A percentile compares a stretch with the other conserved stretches of the same genome.
phyloP scores from a whole-genome alignment of 75 land plant genomes.

The Cunninghamia lanceolata region DNA sequence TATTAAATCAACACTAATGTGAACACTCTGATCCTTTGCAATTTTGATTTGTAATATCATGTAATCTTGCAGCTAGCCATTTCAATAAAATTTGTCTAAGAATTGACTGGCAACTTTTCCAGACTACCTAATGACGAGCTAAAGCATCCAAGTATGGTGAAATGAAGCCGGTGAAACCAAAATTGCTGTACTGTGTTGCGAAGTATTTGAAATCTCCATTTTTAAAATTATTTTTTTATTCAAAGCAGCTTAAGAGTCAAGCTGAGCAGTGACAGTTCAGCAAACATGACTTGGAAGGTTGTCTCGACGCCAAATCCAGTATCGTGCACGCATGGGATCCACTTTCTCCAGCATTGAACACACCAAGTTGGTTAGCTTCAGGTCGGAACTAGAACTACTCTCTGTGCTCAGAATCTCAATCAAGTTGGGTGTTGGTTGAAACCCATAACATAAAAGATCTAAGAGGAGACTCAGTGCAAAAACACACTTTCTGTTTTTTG shows the following conservation, averaged over 20 bases:
- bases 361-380: slow-evolving; percentile 36
- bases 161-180: background rate
- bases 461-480: slow-evolving; percentile 78
- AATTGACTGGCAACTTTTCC: background rate
- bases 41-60: background rate
- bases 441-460: slow-evolving; percentile 75
- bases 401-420: slow-evolving; percentile 23
- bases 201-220: background rate
- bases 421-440: slow-evolving; percentile 42
- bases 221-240: background rate
- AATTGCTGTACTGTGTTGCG: background rate
- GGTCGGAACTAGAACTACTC: slow-evolving; percentile 15
- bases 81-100: background rate
- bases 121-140: background rate
- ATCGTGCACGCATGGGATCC: slow-evolving; percentile 71
- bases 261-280: slow-evolving; percentile 2
- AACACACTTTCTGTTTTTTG: slow-evolving; percentile 25
- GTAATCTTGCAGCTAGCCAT: background rate
- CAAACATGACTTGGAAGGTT: slow-evolving; percentile 34
- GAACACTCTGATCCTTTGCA: background rate
- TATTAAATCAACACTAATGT: background rate
- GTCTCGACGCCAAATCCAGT: slow-evolving; percentile 86
- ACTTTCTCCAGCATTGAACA: slow-evolving; percentile 59
- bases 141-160: background rate
- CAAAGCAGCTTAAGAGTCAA: background rate